Evolutionary conservation across 352 stramenopile species (phyloP), one percentile per base, ranked within the genome.

Genomic region (Globisporangium carolinianum): DNA sequence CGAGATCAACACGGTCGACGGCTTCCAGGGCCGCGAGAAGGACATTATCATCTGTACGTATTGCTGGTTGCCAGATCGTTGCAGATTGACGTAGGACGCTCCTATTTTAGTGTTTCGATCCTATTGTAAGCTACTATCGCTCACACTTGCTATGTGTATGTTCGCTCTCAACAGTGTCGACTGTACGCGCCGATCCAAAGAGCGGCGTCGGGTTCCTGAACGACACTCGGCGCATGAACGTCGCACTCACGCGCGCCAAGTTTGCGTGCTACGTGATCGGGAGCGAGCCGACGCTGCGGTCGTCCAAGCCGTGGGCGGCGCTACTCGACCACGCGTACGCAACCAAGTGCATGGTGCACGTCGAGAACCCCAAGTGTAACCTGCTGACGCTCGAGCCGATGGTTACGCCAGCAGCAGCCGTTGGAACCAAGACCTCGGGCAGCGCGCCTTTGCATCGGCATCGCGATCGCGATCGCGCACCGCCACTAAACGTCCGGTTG

Each of bases 1-100:
- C 3, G 90, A 97, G 68, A 89, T 97, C 69, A 97, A 95, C 60
- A 97, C 88, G 3, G 89, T 97, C 42, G 90, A 97, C 47, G 91
- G 89, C 5, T 96, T 97, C 53, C 90, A 97, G 66, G 90, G 87
- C n/a, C 76, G 86, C 43, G 86, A 96, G 47, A 96, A 96, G 65
- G 87, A 96, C 57, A 92, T 96, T 61, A 95, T 96, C 65, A 95
- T 96, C 55, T 59, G 85, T 94, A 80, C 46, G 79, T 87, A 8
- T 42, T 2, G 47, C 24, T 51, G 36, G 1, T 55, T 53, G 38
- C 11, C 38, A 41, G 24, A 32, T 32, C 24, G 24, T 32, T 32
- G 24, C 24, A 3, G 24, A 3, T 32, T 32, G 24, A 2, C 24
- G 1, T 32, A 32, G 24, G 24, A 32, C 24, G 24, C 24, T 32